Conservation (phyloP, 805 yeast genomes). For the Maudiozyma barnettii region DNA sequence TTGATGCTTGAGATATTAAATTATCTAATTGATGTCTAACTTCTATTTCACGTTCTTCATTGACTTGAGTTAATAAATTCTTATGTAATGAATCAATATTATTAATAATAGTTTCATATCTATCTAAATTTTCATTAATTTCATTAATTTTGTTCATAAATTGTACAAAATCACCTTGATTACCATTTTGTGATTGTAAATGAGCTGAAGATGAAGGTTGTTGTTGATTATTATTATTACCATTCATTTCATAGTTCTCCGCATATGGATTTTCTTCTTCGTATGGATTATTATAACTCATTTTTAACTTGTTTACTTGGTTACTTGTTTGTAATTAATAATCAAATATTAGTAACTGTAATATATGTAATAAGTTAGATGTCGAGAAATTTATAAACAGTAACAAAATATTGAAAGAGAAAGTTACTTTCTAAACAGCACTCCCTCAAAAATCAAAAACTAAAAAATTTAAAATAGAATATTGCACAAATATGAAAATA, state of each 20-base stretch:
- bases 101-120: slow-evolving; percentile 60
- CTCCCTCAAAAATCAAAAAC: not conserved
- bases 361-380: no score
- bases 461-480: not conserved
- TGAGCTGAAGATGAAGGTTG: not conserved
- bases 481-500: no score
- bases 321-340: no score
- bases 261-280: slow-evolving; percentile 18
- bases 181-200: not conserved
- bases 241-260: slow-evolving; percentile 4
- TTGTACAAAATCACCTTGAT: slow-evolving; percentile 42
- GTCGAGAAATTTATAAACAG: no score
- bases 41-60: slow-evolving; percentile 57
- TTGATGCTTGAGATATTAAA: slow-evolving; percentile 66
- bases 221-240: not conserved
- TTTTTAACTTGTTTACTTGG: slow-evolving; percentile 3
- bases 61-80: slow-evolving; percentile 62
- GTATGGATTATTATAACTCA: slow-evolving; percentile 29
- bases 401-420: no score
- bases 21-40: slow-evolving; percentile 69
- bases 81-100: slow-evolving; percentile 62
- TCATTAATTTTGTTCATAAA: slow-evolving; percentile 63
- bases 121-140: slow-evolving; percentile 59
- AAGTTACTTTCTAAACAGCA: no score
- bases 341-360: no score